A percentile compares a stretch with the other conserved stretches of the same genome.
These are phyloP conservation scores for Suillus fuscotomentosus DNA, from an alignment of 768 basidiomycete species.

Conservation along the genomic window DNA sequence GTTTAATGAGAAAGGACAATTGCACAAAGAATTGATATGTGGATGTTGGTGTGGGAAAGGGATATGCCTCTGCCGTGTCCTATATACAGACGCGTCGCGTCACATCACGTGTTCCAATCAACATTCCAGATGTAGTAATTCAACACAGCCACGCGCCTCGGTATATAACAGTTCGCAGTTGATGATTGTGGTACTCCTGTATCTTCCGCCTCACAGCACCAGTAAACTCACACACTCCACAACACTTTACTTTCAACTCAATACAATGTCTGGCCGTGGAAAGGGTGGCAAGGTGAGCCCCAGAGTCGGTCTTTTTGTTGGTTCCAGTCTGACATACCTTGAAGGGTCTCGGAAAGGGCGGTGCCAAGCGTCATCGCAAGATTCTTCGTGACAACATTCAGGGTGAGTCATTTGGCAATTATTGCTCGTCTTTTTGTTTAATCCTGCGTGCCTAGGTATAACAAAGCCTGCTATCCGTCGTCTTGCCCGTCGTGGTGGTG, in stretches of 20 bases:
- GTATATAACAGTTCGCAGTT: slow-evolving; percentile 20
- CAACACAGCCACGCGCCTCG: slow-evolving; percentile 25
- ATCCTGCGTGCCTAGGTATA: slow-evolving; percentile 55
- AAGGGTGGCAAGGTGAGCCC: slow-evolving; percentile 82
- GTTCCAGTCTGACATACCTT: slow-evolving; percentile 3
- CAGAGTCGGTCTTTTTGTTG: neutral
- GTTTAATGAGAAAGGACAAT: slow-evolving; percentile 2
- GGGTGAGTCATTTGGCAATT: slow-evolving; percentile 38
- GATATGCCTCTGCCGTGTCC: neutral
- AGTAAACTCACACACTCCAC: slow-evolving; percentile 12
- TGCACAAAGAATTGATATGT: neutral
- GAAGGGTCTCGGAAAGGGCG: slow-evolving; percentile 93
- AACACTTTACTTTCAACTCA: slow-evolving; percentile 11
- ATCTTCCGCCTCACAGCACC: slow-evolving; percentile 11
- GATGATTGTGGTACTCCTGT: neutral
- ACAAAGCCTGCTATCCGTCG: slow-evolving; percentile 95
- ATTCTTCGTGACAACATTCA: slow-evolving; percentile 86
- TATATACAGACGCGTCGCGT: slow-evolving; percentile 23
- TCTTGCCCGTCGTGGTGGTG: slow-evolving; percentile 96
- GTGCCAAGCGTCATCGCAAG: slow-evolving; percentile 95
- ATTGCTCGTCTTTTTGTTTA: slow-evolving; percentile 7
- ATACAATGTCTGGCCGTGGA: slow-evolving; percentile 91
- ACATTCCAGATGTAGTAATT: slow-evolving; percentile 22
- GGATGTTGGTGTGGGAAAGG: slow-evolving; percentile 4
- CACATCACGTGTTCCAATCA: slow-evolving; percentile 29